These are phyloP conservation scores for Hymenochaete sp. DNA, from an alignment of 1,284 basidiomycete genomes.

Conservation along the genomic window DNA sequence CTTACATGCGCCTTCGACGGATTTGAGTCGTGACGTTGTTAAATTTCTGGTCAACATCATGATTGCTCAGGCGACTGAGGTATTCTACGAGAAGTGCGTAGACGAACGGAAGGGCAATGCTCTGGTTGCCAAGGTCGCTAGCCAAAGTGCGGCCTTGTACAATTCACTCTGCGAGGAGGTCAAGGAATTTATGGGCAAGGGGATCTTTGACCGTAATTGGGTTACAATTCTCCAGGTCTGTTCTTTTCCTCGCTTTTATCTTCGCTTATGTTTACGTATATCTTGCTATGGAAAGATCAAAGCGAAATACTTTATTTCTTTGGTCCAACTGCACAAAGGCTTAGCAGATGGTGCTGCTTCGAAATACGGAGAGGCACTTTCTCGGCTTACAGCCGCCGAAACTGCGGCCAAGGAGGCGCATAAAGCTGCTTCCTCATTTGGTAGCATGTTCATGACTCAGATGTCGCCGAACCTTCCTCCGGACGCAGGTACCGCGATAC, in stretches of 20 bases:
- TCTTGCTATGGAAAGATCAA: conserved; percentile 67
- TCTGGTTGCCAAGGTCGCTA: conserved; percentile 79
- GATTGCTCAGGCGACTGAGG: conserved; percentile 90
- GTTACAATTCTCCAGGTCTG: conserved; percentile 72
- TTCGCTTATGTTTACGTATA: not conserved
- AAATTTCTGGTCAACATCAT: conserved; percentile 84
- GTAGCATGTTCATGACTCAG: conserved; percentile 61
- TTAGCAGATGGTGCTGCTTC: conserved; percentile 69
- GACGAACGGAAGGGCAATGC: conserved; percentile 81
- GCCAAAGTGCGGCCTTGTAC: conserved; percentile 81
- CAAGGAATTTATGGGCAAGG: conserved; percentile 93
- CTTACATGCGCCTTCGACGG: conserved; percentile 95
- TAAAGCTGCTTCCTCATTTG: conserved; percentile 63
- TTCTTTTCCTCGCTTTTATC: conserved; percentile 9
- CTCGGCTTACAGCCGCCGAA: conserved; percentile 76
- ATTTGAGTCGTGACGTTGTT: conserved; percentile 89
- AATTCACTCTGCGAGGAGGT: conserved; percentile 75
- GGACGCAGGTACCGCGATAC: conserved; percentile 73
- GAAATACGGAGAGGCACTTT: conserved; percentile 83
- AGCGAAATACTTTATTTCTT: conserved; percentile 79
- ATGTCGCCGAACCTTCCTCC: conserved; percentile 80
- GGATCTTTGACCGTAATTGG: conserved; percentile 95
- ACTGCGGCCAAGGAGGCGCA: conserved; percentile 78
- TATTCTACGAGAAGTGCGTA: conserved; percentile 92
- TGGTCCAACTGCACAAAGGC: conserved; percentile 83